Evolutionary conservation across 2,329 filamentous ascomycete genomes (phyloP), one percentile per base, ranked within the genome.

Genomic region (Epichloe aotearoae): DNA sequence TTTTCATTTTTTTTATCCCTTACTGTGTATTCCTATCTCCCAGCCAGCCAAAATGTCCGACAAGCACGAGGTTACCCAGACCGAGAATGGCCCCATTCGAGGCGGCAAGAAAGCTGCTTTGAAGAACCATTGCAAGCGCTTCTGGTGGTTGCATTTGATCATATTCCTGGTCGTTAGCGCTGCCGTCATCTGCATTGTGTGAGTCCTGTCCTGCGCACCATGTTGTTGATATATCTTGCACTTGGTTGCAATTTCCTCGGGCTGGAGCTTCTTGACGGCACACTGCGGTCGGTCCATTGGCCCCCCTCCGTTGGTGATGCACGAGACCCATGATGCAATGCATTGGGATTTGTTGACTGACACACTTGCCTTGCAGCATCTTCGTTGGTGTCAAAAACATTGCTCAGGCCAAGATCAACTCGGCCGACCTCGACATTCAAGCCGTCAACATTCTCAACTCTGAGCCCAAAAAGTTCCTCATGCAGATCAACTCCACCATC

Each of bases 141-240:
- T 75, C 58, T 84, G 80, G 81, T 84, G 80, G 80, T 58, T 72
- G 55, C 72, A 81, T 57, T 62, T 82, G 52, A 66, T 83, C 52
- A 61, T 70, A 15, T 62, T 79, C 48, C 60, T 74, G 51, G 56
- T 71, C 53, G 64, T 80, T 43, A 62, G 75, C 42, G 69, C 80
- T 36, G 64, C 84, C 14, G 67, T 80, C 38, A 73, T 84, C 17
- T 69, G 77, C 39, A 67, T 81, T 39, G 64, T 83, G 80, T 83
- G 69, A 75, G 79, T 53, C 23, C 74, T 30, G 17, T 33, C 15
- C 23, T 30, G 30, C 26, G 19, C 23, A 5, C 40, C 17, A 6
- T 23, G 11, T 12, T 3, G 45, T 38, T 44, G 10, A 15, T 40
- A 10, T 19, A 19, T n/a, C 20, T 15, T 26, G 44, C n/a, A 23